A percentile compares a stretch with the other conserved stretches of the same genome.
Evolutionary conservation across 805 yeast genomes (phyloP).

Genomic region (Teunomyces stri): DNA sequence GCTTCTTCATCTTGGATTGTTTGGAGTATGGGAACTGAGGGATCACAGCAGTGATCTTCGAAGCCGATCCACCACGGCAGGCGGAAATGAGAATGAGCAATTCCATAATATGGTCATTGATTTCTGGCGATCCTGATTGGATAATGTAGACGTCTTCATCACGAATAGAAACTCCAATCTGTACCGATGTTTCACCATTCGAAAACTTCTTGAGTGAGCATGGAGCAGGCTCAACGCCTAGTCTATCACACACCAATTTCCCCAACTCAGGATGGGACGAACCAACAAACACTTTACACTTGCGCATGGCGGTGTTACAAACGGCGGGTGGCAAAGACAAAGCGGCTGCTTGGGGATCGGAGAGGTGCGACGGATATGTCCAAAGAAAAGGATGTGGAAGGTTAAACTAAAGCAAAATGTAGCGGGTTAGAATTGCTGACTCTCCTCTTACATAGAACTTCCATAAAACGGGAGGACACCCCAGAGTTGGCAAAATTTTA

Average conservation of each 20-base stretch:
- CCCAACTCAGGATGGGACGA: slow-evolving; percentile 96
- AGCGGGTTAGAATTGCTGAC: slow-evolving; percentile 1
- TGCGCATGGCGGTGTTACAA: slow-evolving; percentile 63
- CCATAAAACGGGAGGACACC: slow-evolving; percentile 2
- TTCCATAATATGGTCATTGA: slow-evolving; percentile 96
- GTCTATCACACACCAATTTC: slow-evolving; percentile 77
- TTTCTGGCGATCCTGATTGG: slow-evolving; percentile 84
- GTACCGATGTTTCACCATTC: slow-evolving; percentile 97
- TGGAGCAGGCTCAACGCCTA: slow-evolving; percentile 93
- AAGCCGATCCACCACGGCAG: slow-evolving; percentile 98
- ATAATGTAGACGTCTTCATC: slow-evolving; percentile 95
- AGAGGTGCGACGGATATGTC: neutral
- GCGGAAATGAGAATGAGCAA: slow-evolving; percentile 89
- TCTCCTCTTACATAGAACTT: slow-evolving; percentile 2
- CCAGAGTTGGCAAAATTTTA: neutral
- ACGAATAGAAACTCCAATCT: slow-evolving; percentile 90
- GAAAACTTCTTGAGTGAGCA: slow-evolving; percentile 89
- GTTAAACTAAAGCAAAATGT: neutral
- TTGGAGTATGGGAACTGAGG: slow-evolving; percentile 98
- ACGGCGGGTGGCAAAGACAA: neutral
- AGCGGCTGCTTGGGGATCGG: neutral
- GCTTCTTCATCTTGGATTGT: slow-evolving; percentile 98
- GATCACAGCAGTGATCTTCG: slow-evolving; percentile 91
- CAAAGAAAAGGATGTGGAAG: neutral
- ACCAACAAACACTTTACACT: slow-evolving; percentile 96